Conservation (phyloP, 2,329 filamentous ascomycete genomes). For the Aspergillus thermomutatus region DNA sequence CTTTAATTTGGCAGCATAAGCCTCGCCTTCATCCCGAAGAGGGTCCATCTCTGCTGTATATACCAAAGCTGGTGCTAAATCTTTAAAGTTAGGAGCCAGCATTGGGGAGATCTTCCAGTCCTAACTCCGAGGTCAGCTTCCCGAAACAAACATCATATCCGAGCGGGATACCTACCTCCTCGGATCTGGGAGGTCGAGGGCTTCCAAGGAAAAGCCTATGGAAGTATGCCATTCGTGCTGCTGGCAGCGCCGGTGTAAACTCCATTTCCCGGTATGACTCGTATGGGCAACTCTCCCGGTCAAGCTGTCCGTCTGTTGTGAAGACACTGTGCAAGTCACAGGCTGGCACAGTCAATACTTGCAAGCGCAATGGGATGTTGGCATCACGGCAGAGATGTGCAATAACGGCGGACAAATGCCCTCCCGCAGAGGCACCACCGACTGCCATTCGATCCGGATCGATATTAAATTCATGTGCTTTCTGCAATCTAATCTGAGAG, state of each 20-base stretch:
- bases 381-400: slow-evolving; percentile 38
- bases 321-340: slow-evolving; percentile 37
- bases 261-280: slow-evolving; percentile 40
- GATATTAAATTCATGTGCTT: slow-evolving; percentile 33
- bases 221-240: slow-evolving; percentile 39
- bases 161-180: slow-evolving; percentile 27
- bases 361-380: slow-evolving; percentile 33
- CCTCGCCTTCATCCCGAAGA: slow-evolving; percentile 41
- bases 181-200: slow-evolving; percentile 32
- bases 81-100: slow-evolving; percentile 31
- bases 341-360: slow-evolving; percentile 37
- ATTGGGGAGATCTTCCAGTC: slow-evolving; percentile 45
- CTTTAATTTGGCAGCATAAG: slow-evolving; percentile 37
- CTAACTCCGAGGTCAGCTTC: slow-evolving; percentile 18
- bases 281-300: slow-evolving; percentile 35
- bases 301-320: slow-evolving; percentile 33
- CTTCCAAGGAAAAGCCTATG: slow-evolving; percentile 37
- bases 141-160: not conserved
- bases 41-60: slow-evolving; percentile 42
- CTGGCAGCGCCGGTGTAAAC: slow-evolving; percentile 32
- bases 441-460: slow-evolving; percentile 34
- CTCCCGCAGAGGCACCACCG: slow-evolving; percentile 41
- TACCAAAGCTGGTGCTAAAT: slow-evolving; percentile 38
- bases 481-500: slow-evolving; percentile 29
- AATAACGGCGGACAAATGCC: slow-evolving; percentile 38